Conservation (phyloP, 164 flowering plant genomes). For the Warburgia ugandensis region DNA sequence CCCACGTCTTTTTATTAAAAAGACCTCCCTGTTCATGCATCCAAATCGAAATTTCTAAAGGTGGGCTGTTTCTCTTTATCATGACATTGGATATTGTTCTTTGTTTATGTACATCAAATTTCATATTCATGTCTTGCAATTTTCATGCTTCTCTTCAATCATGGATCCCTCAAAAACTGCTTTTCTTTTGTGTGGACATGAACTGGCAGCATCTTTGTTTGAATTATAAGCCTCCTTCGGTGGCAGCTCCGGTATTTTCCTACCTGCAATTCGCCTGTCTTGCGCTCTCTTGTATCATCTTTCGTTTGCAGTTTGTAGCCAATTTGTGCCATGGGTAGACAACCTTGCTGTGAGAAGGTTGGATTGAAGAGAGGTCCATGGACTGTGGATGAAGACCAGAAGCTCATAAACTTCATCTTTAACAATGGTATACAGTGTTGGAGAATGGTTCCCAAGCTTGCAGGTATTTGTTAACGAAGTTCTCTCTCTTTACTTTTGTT, state of each 20-base stretch:
- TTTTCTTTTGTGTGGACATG: conserved; percentile 22
- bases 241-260: no score
- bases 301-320: not conserved
- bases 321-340: conserved; percentile 47
- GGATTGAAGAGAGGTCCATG: conserved; percentile 81
- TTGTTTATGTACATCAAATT: not conserved
- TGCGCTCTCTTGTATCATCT: not conserved
- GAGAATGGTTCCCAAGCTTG: conserved; percentile 70
- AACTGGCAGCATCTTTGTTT: conserved; percentile 57
- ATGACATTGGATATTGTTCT: conserved; percentile 4
- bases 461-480: no score
- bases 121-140: conserved; percentile 7
- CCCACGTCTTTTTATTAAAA: conserved; percentile 21
- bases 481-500: not conserved
- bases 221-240: no score
- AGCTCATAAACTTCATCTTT: conserved; percentile 63
- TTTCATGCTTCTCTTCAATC: conserved; percentile 28
- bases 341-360: conserved; percentile 71
- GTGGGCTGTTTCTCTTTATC: conserved; percentile 3
- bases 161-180: conserved; percentile 26
- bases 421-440: conserved; percentile 78
- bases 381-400: conserved; percentile 80
- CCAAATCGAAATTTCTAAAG: conserved; percentile 6
- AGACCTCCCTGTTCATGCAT: conserved; percentile 9
- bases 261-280: not conserved